Evolutionary conservation across 164 flowering plant genomes (phyloP).

Genomic region (Annona squamosa): DNA sequence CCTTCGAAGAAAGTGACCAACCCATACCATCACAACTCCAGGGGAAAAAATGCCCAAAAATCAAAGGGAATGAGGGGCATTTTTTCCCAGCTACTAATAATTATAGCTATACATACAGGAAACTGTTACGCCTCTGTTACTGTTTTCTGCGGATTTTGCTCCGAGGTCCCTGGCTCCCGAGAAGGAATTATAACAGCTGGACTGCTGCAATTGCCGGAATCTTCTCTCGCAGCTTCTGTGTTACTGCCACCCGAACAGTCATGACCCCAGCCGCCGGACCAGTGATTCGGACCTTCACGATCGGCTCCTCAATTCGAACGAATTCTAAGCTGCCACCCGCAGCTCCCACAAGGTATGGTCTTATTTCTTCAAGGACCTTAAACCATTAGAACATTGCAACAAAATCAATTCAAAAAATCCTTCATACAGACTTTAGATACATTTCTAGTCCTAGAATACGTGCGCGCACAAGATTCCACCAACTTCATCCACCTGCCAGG

Average conservation of each 20-base stretch:
- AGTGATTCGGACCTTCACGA: slow-evolving; percentile 63
- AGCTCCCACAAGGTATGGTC: slow-evolving; percentile 89
- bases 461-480: no score
- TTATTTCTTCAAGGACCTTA: slow-evolving; percentile 94
- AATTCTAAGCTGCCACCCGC: slow-evolving; percentile 87
- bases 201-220: slow-evolving; percentile 92
- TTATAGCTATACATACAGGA: no score
- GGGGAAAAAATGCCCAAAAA: no score
- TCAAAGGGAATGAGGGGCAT: no score
- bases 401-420: neutral
- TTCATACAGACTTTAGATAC: no score
- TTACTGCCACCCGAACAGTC: slow-evolving; percentile 94
- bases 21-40: no score
- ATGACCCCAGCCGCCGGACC: slow-evolving; percentile 96
- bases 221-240: slow-evolving; percentile 90
- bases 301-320: slow-evolving; percentile 82
- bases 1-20: no score
- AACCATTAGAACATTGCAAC: neutral
- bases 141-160: neutral
- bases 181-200: slow-evolving; percentile 44
- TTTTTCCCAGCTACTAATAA: no score
- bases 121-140: no score
- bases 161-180: neutral
- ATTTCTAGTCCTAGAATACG: no score
- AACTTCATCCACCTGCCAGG: no score